A percentile compares a stretch with the other conserved stretches of the same genome.
Evolutionary conservation across 805 yeast genomes (phyloP).

Genomic region (Nakazawaea ernobii): DNA sequence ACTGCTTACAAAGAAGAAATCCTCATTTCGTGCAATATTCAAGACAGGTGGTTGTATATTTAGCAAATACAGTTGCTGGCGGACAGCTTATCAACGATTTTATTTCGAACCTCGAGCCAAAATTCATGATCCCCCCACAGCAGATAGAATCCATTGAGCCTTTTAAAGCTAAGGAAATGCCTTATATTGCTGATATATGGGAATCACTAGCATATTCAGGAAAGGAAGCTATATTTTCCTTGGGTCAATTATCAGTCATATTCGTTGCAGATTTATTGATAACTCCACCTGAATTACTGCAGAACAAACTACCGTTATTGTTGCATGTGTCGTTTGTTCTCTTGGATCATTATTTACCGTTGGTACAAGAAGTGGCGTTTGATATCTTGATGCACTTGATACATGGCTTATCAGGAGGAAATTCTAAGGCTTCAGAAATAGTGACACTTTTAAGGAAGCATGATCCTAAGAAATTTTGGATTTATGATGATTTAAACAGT

Average conservation of each 20-base stretch:
- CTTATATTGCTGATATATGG: slow-evolving; percentile 73
- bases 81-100: slow-evolving; percentile 56
- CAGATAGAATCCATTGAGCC: slow-evolving; percentile 22
- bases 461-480: slow-evolving; percentile 61
- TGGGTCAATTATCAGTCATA: slow-evolving; percentile 82
- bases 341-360: slow-evolving; percentile 78
- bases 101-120: slow-evolving; percentile 71
- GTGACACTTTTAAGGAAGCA: slow-evolving; percentile 52
- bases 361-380: slow-evolving; percentile 82
- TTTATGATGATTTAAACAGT: slow-evolving; percentile 76
- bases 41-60: slow-evolving; percentile 73
- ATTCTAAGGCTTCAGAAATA: slow-evolving; percentile 49
- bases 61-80: slow-evolving; percentile 51
- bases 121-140: slow-evolving; percentile 79
- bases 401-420: slow-evolving; percentile 52
- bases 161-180: slow-evolving; percentile 37
- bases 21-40: slow-evolving; percentile 72
- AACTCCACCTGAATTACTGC: slow-evolving; percentile 57
- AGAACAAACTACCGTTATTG: slow-evolving; percentile 59
- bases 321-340: slow-evolving; percentile 76
- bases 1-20: slow-evolving; percentile 65
- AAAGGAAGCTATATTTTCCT: slow-evolving; percentile 73
- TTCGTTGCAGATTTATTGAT: slow-evolving; percentile 78
- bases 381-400: slow-evolving; percentile 69
- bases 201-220: slow-evolving; percentile 46